These are phyloP conservation scores for Passiflora organensis DNA, from an alignment of 345 rosid species.

Conservation along the genomic window DNA sequence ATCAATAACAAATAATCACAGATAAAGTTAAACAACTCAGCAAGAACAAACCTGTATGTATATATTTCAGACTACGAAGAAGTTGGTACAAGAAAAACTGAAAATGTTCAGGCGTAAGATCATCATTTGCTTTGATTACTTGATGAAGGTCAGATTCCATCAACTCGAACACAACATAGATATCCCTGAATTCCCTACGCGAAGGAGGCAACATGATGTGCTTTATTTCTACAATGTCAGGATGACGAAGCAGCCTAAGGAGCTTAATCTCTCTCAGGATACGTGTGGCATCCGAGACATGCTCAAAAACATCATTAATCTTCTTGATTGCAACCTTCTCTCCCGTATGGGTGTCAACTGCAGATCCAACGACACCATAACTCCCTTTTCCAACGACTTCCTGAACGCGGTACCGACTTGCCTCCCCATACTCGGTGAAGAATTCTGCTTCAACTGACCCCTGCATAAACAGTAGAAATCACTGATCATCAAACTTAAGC, in stretches of 20 bases:
- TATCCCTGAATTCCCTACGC: conserved; percentile 83
- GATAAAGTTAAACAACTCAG: conserved; percentile 4
- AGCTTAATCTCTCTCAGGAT: conserved; percentile 93
- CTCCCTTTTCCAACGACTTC: conserved; percentile 98
- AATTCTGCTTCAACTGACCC: conserved; percentile 62
- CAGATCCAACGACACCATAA: conserved; percentile 95
- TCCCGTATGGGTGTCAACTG: conserved; percentile 74
- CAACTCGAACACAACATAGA: conserved; percentile 90
- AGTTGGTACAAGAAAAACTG: conserved; percentile 97
- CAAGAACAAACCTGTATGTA: conserved; percentile 63
- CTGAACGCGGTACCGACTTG: conserved; percentile 74
- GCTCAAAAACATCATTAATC: conserved; percentile 94
- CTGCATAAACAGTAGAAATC: conserved; percentile 29
- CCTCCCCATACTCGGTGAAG: conserved; percentile 98
- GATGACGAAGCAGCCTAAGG: conserved; percentile 88
- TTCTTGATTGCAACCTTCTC: conserved; percentile 93
- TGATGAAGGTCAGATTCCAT: conserved; percentile 99
- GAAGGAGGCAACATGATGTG: conserved; percentile 99
- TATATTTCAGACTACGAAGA: conserved; percentile 91
- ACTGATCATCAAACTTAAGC: conserved; percentile 1
- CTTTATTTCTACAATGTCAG: conserved; percentile 87
- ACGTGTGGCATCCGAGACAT: conserved; percentile 96
- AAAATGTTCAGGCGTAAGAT: conserved; percentile 92
- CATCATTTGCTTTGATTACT: conserved; percentile 94
- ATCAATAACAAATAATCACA: conserved; percentile 5